These are phyloP conservation scores for Croton laevigatus DNA, from an alignment of 441 rosid species.

Conservation along the genomic window DNA sequence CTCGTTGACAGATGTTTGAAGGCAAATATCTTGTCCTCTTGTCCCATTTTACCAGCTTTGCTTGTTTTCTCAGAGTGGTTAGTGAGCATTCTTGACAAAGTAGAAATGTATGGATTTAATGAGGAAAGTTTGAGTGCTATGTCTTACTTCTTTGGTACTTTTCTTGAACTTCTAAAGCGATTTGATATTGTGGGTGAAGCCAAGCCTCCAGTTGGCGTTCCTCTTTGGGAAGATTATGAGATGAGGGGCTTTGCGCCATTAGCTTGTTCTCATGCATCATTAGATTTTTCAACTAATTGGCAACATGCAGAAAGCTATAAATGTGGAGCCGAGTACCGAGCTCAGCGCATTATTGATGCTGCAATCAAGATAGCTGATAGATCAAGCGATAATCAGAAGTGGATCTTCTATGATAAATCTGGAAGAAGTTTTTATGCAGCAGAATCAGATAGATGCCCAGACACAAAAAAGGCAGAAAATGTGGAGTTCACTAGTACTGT, in stretches of 20 bases:
- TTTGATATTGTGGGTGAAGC: constrained; percentile 30
- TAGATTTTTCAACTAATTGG: constrained; percentile 56
- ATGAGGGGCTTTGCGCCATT: constrained; percentile 71
- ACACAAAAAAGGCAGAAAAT: constrained; percentile 24
- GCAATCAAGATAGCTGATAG: constrained; percentile 54
- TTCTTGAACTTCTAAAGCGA: constrained; percentile 44
- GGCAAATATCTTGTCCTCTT: constrained; percentile 39
- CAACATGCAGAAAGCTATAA: constrained; percentile 37
- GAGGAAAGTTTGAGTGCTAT: constrained; percentile 48
- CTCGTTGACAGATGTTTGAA: constrained; percentile 56
- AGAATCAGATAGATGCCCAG: constrained; percentile 20
- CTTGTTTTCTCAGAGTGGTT: constrained; percentile 80
- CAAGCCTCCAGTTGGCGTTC: constrained; percentile 27
- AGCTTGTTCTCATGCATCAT: constrained; percentile 35
- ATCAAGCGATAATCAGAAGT: constrained; percentile 41
- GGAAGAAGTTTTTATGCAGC: constrained; percentile 31
- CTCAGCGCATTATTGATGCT: constrained; percentile 50
- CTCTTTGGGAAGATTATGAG: constrained; percentile 93
- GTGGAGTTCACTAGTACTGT: constrained; percentile 4
- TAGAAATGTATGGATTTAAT: constrained; percentile 35
- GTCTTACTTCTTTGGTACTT: constrained; percentile 56
- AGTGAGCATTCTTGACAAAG: constrained; percentile 39
- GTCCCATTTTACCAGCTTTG: constrained; percentile 67
- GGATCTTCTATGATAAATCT: constrained; percentile 51
- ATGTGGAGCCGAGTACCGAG: constrained; percentile 46